phyloP scores from a whole-genome alignment of 192 early-diverging fungal species.

The Linderina pennispora region DNA sequence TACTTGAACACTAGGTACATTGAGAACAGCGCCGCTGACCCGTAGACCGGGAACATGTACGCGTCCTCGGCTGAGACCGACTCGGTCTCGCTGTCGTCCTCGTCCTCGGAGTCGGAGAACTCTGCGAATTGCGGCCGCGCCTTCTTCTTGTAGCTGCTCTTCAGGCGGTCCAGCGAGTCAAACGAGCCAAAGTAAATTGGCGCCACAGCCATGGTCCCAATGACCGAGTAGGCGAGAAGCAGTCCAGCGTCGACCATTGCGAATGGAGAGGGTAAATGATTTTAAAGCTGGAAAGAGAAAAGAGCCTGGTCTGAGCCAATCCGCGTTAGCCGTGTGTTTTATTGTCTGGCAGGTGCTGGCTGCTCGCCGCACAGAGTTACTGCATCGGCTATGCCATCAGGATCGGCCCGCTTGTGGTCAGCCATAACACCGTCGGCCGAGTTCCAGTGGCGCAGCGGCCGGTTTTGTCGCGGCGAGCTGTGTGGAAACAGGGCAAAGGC shows the following conservation, averaged over 20 bases:
- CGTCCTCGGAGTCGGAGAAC: conserved; percentile 58
- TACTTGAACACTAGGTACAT: conserved; percentile 87
- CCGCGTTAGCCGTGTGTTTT: too few relatives aligned
- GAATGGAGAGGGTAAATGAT: too few relatives aligned
- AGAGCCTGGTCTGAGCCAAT: too few relatives aligned
- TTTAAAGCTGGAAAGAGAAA: too few relatives aligned
- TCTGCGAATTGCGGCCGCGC: conserved; percentile 35
- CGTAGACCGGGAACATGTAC: conserved; percentile 88
- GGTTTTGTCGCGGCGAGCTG: too few relatives aligned
- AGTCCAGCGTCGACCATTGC: conserved; percentile 28
- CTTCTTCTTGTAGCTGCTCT: conserved; percentile 39
- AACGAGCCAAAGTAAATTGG: conserved; percentile 86
- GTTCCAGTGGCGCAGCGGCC: too few relatives aligned
- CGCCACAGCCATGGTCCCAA: conserved; percentile 77
- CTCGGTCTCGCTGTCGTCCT: conserved; percentile 66
- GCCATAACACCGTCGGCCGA: too few relatives aligned
- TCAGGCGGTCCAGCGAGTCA: conserved; percentile 58
- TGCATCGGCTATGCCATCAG: too few relatives aligned
- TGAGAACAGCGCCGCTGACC: conserved; percentile 71
- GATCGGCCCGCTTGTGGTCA: too few relatives aligned
- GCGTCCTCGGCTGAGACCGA: conserved; percentile 83
- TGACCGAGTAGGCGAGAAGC: conserved; percentile 75
- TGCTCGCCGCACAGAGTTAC: too few relatives aligned
- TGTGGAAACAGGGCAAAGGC: too few relatives aligned
- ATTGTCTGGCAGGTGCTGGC: too few relatives aligned